A percentile compares a stretch with the other conserved stretches of the same genome.
phyloP scores from a whole-genome alignment of 2,329 filamentous ascomycete genomes.

The Septoria petroselini region DNA sequence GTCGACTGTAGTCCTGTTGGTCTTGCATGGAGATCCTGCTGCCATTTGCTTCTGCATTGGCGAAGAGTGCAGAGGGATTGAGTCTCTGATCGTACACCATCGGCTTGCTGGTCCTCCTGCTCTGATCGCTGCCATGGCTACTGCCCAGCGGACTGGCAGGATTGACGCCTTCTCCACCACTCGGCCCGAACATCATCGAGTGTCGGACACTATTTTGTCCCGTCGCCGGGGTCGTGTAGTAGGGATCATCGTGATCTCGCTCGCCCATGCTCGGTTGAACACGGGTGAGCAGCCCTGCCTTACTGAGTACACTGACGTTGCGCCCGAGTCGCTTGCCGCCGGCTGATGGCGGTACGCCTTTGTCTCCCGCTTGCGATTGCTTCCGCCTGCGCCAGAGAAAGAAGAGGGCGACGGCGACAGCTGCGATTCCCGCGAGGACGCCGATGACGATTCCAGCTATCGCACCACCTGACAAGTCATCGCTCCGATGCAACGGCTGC shows the following conservation, averaged over 20 bases:
- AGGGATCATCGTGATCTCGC: slow-evolving; percentile 27
- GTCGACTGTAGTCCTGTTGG: slow-evolving; percentile 49
- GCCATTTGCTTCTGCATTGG: slow-evolving; percentile 44
- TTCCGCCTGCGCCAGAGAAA: slow-evolving; percentile 42
- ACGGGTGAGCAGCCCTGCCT: slow-evolving; percentile 44
- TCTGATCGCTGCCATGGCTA: slow-evolving; percentile 24
- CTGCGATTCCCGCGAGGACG: slow-evolving; percentile 39
- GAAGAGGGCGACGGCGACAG: slow-evolving; percentile 39
- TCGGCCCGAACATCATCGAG: slow-evolving; percentile 33
- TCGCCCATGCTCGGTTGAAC: slow-evolving; percentile 31
- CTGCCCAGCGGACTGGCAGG: slow-evolving; percentile 35
- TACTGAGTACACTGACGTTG: slow-evolving; percentile 50
- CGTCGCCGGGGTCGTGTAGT: slow-evolving; percentile 20
- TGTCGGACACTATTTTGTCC: slow-evolving; percentile 35
- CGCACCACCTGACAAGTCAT: slow-evolving; percentile 37
- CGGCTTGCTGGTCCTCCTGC: slow-evolving; percentile 44
- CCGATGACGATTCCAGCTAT: slow-evolving; percentile 50
- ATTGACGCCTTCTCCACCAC: slow-evolving; percentile 29
- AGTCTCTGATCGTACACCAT: slow-evolving; percentile 50
- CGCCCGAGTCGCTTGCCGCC: slow-evolving; percentile 32
- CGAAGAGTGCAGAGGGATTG: slow-evolving; percentile 48
- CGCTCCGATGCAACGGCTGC: slow-evolving; percentile 24
- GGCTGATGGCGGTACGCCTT: slow-evolving; percentile 6
- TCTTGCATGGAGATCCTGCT: slow-evolving; percentile 48
- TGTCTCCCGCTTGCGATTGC: slow-evolving; percentile 20